Evolutionary conservation across 1,284 basidiomycete genomes (phyloP).

Genomic region (Laetiporus sulphureus): DNA sequence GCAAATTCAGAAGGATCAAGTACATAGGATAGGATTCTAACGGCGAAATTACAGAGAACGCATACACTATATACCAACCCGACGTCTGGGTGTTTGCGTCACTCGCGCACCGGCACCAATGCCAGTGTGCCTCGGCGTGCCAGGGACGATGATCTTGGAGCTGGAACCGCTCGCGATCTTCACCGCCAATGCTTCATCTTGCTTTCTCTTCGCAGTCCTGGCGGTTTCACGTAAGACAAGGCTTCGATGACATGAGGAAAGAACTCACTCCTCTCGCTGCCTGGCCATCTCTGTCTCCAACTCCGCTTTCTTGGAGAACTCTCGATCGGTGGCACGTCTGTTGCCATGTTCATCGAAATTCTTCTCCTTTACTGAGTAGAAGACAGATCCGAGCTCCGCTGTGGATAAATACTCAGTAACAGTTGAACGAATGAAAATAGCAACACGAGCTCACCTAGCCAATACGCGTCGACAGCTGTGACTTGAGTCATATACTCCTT

Average conservation of each 20-base stretch:
- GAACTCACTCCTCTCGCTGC: slow-evolving; percentile 77
- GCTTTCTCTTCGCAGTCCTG: slow-evolving; percentile 58
- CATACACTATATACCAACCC: slow-evolving; percentile 29
- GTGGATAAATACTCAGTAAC: slow-evolving; percentile 7
- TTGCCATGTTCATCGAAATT: slow-evolving; percentile 84
- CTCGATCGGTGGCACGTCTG: slow-evolving; percentile 70
- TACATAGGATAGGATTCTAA: too few species aligned
- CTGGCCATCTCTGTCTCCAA: slow-evolving; percentile 86
- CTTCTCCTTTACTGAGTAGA: slow-evolving; percentile 93
- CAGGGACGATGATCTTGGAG: slow-evolving; percentile 71
- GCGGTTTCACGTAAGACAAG: too few species aligned
- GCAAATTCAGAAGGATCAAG: too few species aligned
- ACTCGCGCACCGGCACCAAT: slow-evolving; percentile 60
- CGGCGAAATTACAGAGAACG: too few species aligned
- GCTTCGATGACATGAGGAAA: neutral
- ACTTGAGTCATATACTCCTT: slow-evolving; percentile 98
- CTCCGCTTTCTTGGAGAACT: slow-evolving; percentile 87
- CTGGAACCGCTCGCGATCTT: slow-evolving; percentile 53
- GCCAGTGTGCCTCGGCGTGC: slow-evolving; percentile 72
- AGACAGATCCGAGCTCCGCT: slow-evolving; percentile 91
- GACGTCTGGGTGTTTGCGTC: slow-evolving; percentile 56
- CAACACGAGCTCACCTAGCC: slow-evolving; percentile 62
- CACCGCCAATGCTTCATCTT: slow-evolving; percentile 56
- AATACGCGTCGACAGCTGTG: slow-evolving; percentile 91
- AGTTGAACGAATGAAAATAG: neutral